These are phyloP conservation scores for Musa balbisiana DNA, from an alignment of 202 grass and related monocot species.

Conservation along the genomic window DNA sequence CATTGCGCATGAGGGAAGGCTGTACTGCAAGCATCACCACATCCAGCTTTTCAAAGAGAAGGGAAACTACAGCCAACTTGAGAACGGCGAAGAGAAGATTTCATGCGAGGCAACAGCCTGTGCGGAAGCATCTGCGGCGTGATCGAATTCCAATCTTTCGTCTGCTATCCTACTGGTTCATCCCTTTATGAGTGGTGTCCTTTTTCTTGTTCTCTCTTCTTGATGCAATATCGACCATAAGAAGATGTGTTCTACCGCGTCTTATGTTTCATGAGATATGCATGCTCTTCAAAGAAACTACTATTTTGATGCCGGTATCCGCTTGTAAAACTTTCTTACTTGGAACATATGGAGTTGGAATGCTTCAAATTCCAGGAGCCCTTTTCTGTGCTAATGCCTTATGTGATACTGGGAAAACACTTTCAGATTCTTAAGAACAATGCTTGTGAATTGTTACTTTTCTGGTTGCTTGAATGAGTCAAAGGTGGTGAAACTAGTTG, in stretches of 20 bases:
- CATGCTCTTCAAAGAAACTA: neutral
- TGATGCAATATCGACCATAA: no score
- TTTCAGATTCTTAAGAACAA: no score
- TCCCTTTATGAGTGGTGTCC: no score
- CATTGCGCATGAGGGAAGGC: constrained; percentile 84
- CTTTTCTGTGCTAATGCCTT: neutral
- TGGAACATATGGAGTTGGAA: neutral
- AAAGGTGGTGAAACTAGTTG: no score
- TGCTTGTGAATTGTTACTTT: no score
- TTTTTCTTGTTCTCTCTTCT: no score
- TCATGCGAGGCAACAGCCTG: neutral
- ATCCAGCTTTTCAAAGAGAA: constrained; percentile 83
- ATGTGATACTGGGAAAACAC: no score
- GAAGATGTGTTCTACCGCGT: no score
- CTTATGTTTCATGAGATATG: neutral
- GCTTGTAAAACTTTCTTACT: no score
- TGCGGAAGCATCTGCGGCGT: neutral
- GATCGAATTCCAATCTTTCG: neutral
- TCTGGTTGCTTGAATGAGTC: no score
- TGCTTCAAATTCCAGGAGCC: neutral
- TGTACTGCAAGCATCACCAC: constrained; percentile 96
- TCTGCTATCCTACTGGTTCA: no score
- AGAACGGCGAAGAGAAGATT: constrained; percentile 53
- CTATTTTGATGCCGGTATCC: no score
- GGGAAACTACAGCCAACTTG: constrained; percentile 90